A percentile compares a stretch with the other conserved stretches of the same genome.
Evolutionary conservation across 768 basidiomycete species (phyloP).

Genomic region (Phaffia tasmanica): DNA sequence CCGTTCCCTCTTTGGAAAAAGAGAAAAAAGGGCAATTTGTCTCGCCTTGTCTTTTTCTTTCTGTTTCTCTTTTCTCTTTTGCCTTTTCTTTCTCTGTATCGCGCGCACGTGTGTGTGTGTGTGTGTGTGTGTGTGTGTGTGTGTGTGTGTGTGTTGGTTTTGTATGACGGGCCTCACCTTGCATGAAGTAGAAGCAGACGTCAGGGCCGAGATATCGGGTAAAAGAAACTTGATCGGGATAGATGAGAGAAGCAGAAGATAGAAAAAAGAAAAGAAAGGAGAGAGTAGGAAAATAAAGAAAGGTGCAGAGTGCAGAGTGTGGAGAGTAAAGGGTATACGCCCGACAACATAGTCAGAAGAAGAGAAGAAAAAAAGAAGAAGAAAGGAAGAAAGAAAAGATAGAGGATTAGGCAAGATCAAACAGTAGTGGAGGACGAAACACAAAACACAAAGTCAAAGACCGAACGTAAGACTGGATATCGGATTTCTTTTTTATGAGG

Average conservation of each 20-base stretch:
- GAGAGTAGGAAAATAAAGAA: not conserved
- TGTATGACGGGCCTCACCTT: not conserved
- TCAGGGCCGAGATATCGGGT: not conserved
- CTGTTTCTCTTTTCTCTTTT: too few species aligned
- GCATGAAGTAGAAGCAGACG: not conserved
- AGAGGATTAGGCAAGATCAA: not conserved
- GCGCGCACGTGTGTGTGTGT: too few species aligned
- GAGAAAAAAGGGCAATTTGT: not conserved
- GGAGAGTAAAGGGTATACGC: not conserved
- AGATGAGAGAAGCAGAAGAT: not conserved
- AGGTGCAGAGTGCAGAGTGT: not conserved
- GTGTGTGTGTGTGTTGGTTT: too few species aligned
- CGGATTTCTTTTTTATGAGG: too few species aligned
- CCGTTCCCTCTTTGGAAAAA: not conserved
- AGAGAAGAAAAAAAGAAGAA: not conserved
- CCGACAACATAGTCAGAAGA: too few species aligned
- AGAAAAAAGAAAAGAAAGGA: constrained; percentile 2
- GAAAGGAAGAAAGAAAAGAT: not conserved
- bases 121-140: too few species aligned
- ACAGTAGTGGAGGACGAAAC: not conserved
- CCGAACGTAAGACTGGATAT: not conserved
- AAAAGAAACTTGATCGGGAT: not conserved
- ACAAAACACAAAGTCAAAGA: not conserved
- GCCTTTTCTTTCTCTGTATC: too few species aligned
- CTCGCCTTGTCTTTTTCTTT: too few species aligned